These are phyloP conservation scores for Camellia japonica DNA, from an alignment of 148 eudicot species.

Conservation along the genomic window DNA sequence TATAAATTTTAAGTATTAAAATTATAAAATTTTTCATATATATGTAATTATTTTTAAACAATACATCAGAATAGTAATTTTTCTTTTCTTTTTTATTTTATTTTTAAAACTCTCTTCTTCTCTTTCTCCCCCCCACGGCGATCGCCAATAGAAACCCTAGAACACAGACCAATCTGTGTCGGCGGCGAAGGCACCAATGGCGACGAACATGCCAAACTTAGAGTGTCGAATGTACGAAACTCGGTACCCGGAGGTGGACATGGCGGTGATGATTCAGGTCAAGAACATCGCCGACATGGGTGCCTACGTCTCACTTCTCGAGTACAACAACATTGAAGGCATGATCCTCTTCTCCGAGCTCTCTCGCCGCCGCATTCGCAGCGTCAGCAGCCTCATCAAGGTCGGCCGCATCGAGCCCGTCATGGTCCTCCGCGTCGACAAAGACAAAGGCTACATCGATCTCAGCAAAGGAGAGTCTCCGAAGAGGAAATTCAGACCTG, in stretches of 20 bases:
- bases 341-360: constrained; percentile 95
- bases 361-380: constrained; percentile 86
- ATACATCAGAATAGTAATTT: no score
- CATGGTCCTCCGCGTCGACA: constrained; percentile 85
- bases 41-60: no score
- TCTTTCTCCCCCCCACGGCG: neutral
- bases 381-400: constrained; percentile 82
- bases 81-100: no score
- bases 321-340: constrained; percentile 98
- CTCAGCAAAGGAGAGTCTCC: constrained; percentile 82
- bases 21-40: no score
- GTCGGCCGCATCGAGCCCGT: constrained; percentile 95
- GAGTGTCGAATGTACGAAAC: constrained; percentile 97
- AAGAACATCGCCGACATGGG: constrained; percentile 95
- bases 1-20: no score
- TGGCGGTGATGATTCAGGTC: constrained; percentile 91
- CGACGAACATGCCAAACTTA: constrained; percentile 42
- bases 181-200: neutral
- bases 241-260: constrained; percentile 85
- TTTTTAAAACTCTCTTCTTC: neutral
- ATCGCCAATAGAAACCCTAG: neutral
- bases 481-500: constrained; percentile 76
- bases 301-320: constrained; percentile 75
- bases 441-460: constrained; percentile 90
- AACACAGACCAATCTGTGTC: neutral